Evolutionary conservation across 768 basidiomycete genomes (phyloP), one percentile per base, ranked within the genome.

Genomic region (Tricholomella constricta): DNA sequence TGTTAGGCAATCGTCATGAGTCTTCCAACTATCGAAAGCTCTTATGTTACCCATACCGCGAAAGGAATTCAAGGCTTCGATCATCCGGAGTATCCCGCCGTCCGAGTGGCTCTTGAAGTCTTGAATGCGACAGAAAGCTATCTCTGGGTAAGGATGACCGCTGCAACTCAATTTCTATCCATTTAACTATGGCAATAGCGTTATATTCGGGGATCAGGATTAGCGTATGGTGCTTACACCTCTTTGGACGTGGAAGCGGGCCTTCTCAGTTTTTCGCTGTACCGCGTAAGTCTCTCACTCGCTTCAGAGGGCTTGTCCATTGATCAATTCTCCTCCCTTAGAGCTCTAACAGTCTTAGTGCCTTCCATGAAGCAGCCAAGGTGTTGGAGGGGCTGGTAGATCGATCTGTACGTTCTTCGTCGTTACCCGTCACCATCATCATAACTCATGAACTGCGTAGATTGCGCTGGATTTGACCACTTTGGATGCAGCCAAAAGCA

Each of bases 111-210:
- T 4, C 71, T 85, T 2, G 90, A 95, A 59, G 84, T 94, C 14
- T 75, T 99, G 45, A 97, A 97, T 60, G 95, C 93, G 11, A 85
- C 92, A 9, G 97, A 98, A 74, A 90, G 92, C 58, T 97, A 87
- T 67, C 82, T 98, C 51, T 98, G 96, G 96, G 91, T 92, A 69
- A 32, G 68, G 17, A 32, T 5, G 6, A 2, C 58, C 23, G 8
- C 32, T 42, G 32, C 41, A 8, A 48, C 34, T 17, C 38, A 20
- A 36, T 34, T 26, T 42, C 15, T 12, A 45, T 32, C 50, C 14
- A 54, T 45, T 68, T 47, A 48, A 31, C 51, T 37, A n/a, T 15
- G 45, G 7, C 6, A 14, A n/a, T 51, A 91, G 89, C 83, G 88
- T 22, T 89, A 88, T 56, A 93, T 99, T 55, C 88, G 97, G 36